Percentiles rank a stretch among this genome's conserved stretches.
Evolutionary conservation across 2,329 filamentous ascomycete genomes (phyloP).

Genomic region (Penicillium italicum): DNA sequence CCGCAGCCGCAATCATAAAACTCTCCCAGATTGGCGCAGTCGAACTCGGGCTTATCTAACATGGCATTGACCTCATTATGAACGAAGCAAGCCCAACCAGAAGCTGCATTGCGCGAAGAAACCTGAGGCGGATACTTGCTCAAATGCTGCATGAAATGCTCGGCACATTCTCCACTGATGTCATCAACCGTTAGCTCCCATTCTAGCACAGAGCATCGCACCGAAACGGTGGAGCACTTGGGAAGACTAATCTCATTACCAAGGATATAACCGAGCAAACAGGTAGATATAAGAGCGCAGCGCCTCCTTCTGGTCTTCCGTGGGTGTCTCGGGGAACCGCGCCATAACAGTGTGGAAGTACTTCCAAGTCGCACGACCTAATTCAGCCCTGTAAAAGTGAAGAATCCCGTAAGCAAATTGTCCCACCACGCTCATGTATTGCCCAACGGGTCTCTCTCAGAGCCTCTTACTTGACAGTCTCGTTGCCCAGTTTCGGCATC

Average conservation of each 20-base stretch:
- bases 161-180: slow-evolving; percentile 59
- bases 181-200: slow-evolving; percentile 12
- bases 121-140: slow-evolving; percentile 63
- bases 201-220: background rate
- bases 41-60: slow-evolving; percentile 58
- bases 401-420: slow-evolving; percentile 9
- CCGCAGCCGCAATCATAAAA: slow-evolving; percentile 66
- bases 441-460: background rate
- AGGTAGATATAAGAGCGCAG: slow-evolving; percentile 60
- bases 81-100: slow-evolving; percentile 64
- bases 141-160: slow-evolving; percentile 60
- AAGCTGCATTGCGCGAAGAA: slow-evolving; percentile 58
- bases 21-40: slow-evolving; percentile 62
- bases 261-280: slow-evolving; percentile 63
- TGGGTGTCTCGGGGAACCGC: slow-evolving; percentile 61
- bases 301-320: slow-evolving; percentile 57
- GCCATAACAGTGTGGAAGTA: slow-evolving; percentile 65
- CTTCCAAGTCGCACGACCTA: slow-evolving; percentile 64
- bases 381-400: slow-evolving; percentile 51
- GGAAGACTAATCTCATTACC: slow-evolving; percentile 37
- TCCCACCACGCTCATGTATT: background rate
- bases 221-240: background rate
- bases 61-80: slow-evolving; percentile 65
- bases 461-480: slow-evolving; percentile 45
- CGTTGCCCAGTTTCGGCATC: slow-evolving; percentile 48